Conservation (phyloP, 2,329 filamentous ascomycete species). For the Verticillium dahliae region DNA sequence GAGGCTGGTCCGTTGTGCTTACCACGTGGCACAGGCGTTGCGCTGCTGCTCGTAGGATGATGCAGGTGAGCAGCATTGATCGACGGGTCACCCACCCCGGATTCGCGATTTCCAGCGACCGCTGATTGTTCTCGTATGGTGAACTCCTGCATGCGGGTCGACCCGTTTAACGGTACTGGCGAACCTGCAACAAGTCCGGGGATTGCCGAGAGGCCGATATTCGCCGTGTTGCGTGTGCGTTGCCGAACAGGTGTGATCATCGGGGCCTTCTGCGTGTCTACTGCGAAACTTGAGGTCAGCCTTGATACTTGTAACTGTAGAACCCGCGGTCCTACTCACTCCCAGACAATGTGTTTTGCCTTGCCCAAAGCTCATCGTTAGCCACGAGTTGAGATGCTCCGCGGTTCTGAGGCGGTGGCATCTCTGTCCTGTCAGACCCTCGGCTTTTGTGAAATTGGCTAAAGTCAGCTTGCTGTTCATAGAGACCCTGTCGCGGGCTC, state of each 20-base stretch:
- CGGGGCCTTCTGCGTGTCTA: constrained; percentile 23
- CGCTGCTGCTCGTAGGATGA: not conserved
- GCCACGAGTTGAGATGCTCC: not conserved
- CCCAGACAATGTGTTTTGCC: constrained; percentile 4
- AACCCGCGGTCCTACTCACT: constrained; percentile 8
- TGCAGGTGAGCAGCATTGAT: constrained; percentile 1
- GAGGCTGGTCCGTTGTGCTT: not conserved
- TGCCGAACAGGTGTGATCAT: constrained; percentile 12
- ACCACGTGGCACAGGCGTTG: not conserved
- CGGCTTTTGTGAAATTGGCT: not conserved
- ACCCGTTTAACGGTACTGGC: constrained; percentile 7
- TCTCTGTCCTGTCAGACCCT: not conserved
- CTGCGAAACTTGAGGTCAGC: constrained; percentile 9
- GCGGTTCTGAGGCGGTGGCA: not conserved
- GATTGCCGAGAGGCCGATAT: constrained; percentile 20
- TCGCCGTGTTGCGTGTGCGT: constrained; percentile 18
- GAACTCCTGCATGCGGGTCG: constrained; percentile 3
- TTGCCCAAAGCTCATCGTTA: constrained; percentile 6
- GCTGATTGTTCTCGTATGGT: constrained; percentile 1
- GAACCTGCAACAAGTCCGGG: constrained; percentile 24
- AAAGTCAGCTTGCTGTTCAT: not conserved
- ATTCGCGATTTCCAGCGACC: not conserved
- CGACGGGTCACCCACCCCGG: constrained; percentile 7
- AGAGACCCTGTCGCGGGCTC: not conserved
- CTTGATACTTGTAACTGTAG: not conserved